Evolutionary conservation across 768 basidiomycete species (phyloP), one percentile per base, ranked within the genome.

Genomic region (Pisolithus tinctorius): DNA sequence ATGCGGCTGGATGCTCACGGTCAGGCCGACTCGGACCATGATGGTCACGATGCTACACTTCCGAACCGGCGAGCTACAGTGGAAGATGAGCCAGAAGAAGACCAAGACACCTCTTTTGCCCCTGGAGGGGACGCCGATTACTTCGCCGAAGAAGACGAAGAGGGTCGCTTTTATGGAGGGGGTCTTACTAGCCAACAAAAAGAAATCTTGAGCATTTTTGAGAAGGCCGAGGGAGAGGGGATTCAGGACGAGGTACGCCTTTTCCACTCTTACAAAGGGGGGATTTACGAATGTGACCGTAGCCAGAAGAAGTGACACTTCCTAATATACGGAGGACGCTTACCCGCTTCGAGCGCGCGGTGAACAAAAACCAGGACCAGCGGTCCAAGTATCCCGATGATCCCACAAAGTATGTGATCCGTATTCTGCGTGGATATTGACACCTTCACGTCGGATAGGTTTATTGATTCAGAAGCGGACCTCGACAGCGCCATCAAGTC

Each of bases 391-490:
- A 89, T 65, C 88, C 91, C 0, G 79, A 89, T 53, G 91, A 97
- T 58, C 94, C 94, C 2, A 79, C 92, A 40, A 96, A 88, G 94
- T 94, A 57, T 53, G 76, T 45, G 10, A 14, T 26, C 43, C 14
- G 16, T 17, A 45, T n/a, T 10, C 6, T 8, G 5, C 45, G 41
- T 17, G 31, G 37, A 23, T 44, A 29, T 23, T 67, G 43, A 55
- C 29, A 25, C 45, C 30, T 20, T 47, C n/a, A 40, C 30, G 10
- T 26, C 31, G 8, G 26, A 20, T 45, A 98, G 95, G 68, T 99
- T 98, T 76, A 97, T 99, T 59, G 96, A 98, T 66, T 98, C 96
- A 1, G 96, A 99, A 74, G 90, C 92, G 25, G 93, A 96, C 63
- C 80, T 99, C 6, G 93, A 98, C 63, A 73, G 75, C 50, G 82